A percentile compares a stretch with the other conserved stretches of the same genome.
These are phyloP conservation scores for Naganishia cerealis DNA, from an alignment of 1,284 basidiomycete species.

Conservation along the genomic window DNA sequence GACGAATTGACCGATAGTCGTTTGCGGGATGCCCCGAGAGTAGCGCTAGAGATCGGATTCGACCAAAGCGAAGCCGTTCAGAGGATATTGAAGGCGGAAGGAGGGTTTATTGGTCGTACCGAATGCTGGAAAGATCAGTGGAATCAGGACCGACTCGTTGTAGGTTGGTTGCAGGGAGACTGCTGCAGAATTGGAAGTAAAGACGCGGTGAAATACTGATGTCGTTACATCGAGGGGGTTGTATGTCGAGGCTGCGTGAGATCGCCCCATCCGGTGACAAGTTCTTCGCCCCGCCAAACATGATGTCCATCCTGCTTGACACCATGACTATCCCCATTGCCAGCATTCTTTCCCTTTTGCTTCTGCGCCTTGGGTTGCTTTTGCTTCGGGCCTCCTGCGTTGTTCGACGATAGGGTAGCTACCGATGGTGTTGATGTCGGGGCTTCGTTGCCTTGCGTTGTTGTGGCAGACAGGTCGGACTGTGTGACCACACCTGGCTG, in stretches of 20 bases:
- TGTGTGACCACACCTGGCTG: not conserved
- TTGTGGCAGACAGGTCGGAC: not conserved
- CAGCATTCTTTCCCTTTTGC: slow-evolving; percentile 9
- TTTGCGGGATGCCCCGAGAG: slow-evolving; percentile 38
- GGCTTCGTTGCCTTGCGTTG: not conserved
- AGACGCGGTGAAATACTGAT: not conserved
- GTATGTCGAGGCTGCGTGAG: not conserved
- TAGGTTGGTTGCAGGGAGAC: slow-evolving; percentile 39
- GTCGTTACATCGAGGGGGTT: not conserved
- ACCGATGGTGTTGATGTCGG: not conserved
- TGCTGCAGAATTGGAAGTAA: not conserved
- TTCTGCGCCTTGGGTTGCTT: slow-evolving; percentile 14
- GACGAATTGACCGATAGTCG: slow-evolving; percentile 50
- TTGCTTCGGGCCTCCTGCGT: slow-evolving; percentile 4
- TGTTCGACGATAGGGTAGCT: not conserved
- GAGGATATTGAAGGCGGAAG: slow-evolving; percentile 58
- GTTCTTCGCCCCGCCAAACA: slow-evolving; percentile 15
- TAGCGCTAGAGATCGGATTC: slow-evolving; percentile 78
- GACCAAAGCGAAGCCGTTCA: slow-evolving; percentile 68
- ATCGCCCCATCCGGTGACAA: slow-evolving; percentile 21
- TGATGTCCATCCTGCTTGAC: slow-evolving; percentile 18
- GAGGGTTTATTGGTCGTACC: slow-evolving; percentile 56
- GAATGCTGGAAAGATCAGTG: slow-evolving; percentile 77
- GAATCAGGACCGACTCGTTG: slow-evolving; percentile 58
- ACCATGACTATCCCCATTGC: not conserved